Base-by-base conservation (phyloP, 2,329 filamentous ascomycete genomes). In the Lojkania enalia region DNA sequence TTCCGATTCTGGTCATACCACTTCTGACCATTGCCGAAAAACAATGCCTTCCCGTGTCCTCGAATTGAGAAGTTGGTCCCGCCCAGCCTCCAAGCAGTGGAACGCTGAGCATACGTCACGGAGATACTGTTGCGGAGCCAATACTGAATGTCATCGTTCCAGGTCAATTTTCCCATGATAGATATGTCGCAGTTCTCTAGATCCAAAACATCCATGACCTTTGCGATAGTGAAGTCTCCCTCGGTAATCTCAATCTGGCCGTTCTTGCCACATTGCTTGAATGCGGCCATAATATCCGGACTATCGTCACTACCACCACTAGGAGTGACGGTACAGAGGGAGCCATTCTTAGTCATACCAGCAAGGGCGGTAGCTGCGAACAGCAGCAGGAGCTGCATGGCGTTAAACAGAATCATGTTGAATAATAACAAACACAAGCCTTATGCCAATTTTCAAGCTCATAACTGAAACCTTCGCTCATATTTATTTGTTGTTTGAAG, bases 1-100 rank as follows among this genome's bases (percentile, higher is more conserved):
- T 68, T 62, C 7, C 56, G 60, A 45, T 77, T 76, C 52, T 71
- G 54, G 43, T 77, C 73, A 49, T 60, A 60, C 60, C 61, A 64
- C 19, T 46, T 57, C 45, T 64, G 60, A 3, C 60, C 61, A 37
- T 64, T 63, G n/a, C 61, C 60, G 36, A 52, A 42, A 48, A 64
- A 63, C 3, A 64, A 43, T 2, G 57, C 58, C 36, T 61, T 46
- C 7, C 58, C 57, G 31, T 63, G 53, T 2, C 61, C 61, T 11
- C 44, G 35, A 4, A 64, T 39, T 2, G 51, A 52, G 30, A 64
- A 59, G 20, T 58, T 60, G 5, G 48, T 51, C 25, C 61, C 60
- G 19, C 61, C 61, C 1, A 63, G 27, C 6, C 58, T 49, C 32
- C 52, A 62, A 14, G 58, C 58, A 5, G 60, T 61, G 18, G 47